Base-by-base conservation (phyloP, 2,329 filamentous ascomycete genomes). In the Thelonectria blattea region DNA sequence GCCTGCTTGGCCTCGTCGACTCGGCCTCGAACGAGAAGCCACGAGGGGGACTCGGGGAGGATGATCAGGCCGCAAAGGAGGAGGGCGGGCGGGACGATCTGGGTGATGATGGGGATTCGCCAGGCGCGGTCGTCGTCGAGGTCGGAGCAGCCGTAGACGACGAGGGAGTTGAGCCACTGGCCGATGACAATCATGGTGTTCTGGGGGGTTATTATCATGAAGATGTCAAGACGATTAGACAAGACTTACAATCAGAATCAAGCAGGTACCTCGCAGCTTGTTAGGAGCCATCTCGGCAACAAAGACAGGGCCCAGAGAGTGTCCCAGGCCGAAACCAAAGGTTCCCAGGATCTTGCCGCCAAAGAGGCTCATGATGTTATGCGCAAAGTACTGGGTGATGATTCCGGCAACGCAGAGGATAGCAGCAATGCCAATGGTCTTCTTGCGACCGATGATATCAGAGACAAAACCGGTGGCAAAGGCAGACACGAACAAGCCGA, bases 1-100 rank as follows among this genome's bases (percentile, higher is more conserved):
- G 62, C 55, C 20, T 52, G 37, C 45, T 60, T 64, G 11, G 79
- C 79, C 12, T 75, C 74, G 2, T 75, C 72, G n/a, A 69, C 57
- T n/a, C 73, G 71, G 3, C 73, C 75, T 20, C 75, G 73, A 11
- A 76, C 72, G 3, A 80, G 72, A 4, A 80, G 74, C 75, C 77
- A 82, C 60, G 79, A 80, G 1, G 80, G 80, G 2, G 77, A 79
- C 63, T 83, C 81, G 1, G 80, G 80, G 14, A 79, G 72, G 52
- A 80, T 73, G 20, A 68, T 59, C 1, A 78, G 67, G 5, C 73
- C 68, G 1, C 73, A 52, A 11, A 80, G 60, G 2, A 81, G 71
- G 1, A 79, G 68, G 1, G 76, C 65, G 0, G 78, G 76, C 54
- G 76, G 80, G 5, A 78, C 57, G 69, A 79, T 78, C 68, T 83